Conservation (phyloP, 2,329 filamentous ascomycete genomes). For the Venturia oleaginea region DNA sequence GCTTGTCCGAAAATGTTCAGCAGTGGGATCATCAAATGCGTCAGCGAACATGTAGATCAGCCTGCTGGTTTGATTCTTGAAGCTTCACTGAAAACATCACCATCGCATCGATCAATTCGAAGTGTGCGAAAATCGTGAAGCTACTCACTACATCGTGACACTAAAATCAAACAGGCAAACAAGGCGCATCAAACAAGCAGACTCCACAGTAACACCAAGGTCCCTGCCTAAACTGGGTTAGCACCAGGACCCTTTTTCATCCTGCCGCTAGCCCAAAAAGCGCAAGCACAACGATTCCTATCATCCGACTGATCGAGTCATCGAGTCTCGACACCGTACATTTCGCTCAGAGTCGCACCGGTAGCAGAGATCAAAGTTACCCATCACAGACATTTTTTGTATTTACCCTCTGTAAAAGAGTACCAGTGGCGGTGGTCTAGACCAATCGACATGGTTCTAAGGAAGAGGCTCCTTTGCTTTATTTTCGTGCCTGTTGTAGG, state of each 20-base stretch:
- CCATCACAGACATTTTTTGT: no score
- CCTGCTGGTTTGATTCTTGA: no score
- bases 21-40: not conserved
- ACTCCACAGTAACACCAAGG: not conserved
- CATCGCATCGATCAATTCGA: not conserved
- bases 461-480: not conserved
- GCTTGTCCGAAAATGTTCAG: not conserved
- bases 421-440: not conserved
- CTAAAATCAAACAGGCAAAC: not conserved
- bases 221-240: not conserved
- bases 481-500: not conserved
- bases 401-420: not conserved
- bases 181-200: not conserved
- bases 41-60: not conserved
- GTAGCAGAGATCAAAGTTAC: no score
- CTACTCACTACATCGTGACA: not conserved
- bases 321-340: no score
- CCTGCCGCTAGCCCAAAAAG: not conserved
- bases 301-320: not conserved
- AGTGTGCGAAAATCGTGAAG: not conserved
- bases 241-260: not conserved
- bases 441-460: not conserved
- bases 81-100: no score
- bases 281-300: not conserved
- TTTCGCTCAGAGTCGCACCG: no score